Percentiles rank a stretch among this genome's conserved stretches.
Evolutionary conservation across 2,329 filamentous ascomycete species (phyloP).

Genomic region (Neofusicoccum ribis): DNA sequence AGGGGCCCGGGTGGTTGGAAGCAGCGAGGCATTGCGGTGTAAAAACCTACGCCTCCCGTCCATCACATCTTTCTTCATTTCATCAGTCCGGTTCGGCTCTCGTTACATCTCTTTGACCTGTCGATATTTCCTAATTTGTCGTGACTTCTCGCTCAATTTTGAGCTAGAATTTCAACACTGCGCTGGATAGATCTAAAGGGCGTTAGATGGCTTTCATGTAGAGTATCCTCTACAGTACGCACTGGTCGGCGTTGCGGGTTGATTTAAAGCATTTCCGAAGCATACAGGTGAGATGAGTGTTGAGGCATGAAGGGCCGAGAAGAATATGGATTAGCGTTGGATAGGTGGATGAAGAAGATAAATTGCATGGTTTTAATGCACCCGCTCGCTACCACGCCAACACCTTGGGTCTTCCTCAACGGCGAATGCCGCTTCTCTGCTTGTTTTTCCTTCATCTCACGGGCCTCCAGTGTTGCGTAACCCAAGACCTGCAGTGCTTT

Average conservation of each 20-base stretch:
- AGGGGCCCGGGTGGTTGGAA: slow-evolving; percentile 75
- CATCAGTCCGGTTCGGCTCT: background rate
- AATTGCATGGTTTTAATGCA: too few relatives aligned
- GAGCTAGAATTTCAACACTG: background rate
- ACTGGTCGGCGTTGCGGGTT: background rate
- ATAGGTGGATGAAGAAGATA: too few relatives aligned
- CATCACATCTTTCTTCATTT: background rate
- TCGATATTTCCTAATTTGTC: background rate
- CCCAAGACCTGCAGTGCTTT: too few relatives aligned
- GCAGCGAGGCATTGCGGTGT: slow-evolving; percentile 70
- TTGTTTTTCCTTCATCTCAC: too few relatives aligned
- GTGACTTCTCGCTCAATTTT: background rate
- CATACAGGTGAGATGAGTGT: too few relatives aligned
- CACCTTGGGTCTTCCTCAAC: too few relatives aligned
- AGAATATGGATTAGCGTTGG: too few relatives aligned
- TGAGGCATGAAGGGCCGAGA: too few relatives aligned
- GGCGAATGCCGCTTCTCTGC: too few relatives aligned
- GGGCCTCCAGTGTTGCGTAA: too few relatives aligned
- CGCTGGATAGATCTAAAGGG: background rate
- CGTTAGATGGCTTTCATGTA: background rate
- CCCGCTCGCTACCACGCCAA: too few relatives aligned
- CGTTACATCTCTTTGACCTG: background rate
- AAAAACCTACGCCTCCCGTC: background rate
- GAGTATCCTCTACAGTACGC: background rate
- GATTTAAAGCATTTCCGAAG: too few relatives aligned